phyloP scores from a whole-genome alignment of 2,329 filamentous ascomycete species.

The Aspergillus ibericus region DNA sequence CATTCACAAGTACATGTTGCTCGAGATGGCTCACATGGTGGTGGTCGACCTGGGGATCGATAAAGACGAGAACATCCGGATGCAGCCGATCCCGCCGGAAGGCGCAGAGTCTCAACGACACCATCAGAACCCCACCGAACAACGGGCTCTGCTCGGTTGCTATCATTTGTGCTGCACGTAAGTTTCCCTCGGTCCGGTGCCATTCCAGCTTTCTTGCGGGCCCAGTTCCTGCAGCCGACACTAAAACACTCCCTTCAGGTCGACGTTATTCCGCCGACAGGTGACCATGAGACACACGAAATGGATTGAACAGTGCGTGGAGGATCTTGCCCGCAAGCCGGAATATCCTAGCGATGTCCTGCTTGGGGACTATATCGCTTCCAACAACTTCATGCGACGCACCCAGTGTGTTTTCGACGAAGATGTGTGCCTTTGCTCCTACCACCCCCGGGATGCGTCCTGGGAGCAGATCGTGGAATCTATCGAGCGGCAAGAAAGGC shows the following conservation, averaged over 20 bases:
- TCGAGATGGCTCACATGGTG: slow-evolving; percentile 8
- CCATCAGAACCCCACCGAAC: background rate
- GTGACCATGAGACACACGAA: slow-evolving; percentile 11
- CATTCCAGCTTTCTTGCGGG: no score
- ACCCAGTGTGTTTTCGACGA: background rate
- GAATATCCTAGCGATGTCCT: slow-evolving; percentile 12
- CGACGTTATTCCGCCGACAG: slow-evolving; percentile 12
- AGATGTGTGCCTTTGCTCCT: background rate
- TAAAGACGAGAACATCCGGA: background rate
- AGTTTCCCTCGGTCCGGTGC: background rate
- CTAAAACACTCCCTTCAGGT: background rate
- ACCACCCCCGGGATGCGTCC: background rate
- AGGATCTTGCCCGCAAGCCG: background rate
- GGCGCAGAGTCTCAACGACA: background rate
- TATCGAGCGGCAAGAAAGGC: background rate
- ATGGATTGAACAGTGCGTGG: slow-evolving; percentile 12
- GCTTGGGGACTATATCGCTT: slow-evolving; percentile 5
- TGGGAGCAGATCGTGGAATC: background rate
- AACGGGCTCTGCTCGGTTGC: slow-evolving; percentile 12
- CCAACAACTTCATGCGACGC: background rate
- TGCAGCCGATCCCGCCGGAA: background rate
- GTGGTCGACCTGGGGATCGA: slow-evolving; percentile 7
- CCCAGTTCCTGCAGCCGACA: no score
- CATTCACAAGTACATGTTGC: slow-evolving; percentile 11
- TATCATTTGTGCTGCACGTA: slow-evolving; percentile 12